Conservation (phyloP, 768 basidiomycete genomes). For the Jaapia argillacea region DNA sequence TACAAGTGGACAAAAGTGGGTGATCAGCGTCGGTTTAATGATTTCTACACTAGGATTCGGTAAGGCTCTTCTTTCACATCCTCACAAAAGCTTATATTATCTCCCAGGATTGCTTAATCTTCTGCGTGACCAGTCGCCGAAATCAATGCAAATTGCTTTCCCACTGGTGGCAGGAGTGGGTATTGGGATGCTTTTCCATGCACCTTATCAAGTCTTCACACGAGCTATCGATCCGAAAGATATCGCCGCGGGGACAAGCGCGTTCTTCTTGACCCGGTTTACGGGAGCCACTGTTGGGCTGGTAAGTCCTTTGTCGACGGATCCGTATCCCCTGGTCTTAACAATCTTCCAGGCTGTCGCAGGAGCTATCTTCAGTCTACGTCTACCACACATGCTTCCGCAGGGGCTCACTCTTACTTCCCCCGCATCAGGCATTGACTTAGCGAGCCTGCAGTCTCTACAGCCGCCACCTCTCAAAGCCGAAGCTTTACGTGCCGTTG, state of each 20-base stretch:
- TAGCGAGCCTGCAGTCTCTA: conserved; percentile 37
- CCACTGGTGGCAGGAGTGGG: conserved; percentile 70
- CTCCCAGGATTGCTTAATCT: conserved; percentile 54
- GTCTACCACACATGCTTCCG: conserved; percentile 39
- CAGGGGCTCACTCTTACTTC: conserved; percentile 29
- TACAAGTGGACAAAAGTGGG: conserved; percentile 55
- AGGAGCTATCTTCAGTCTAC: conserved; percentile 61
- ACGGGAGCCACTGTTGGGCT: conserved; percentile 78
- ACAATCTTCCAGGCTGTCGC: conserved; percentile 77
- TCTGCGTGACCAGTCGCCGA: conserved; percentile 42
- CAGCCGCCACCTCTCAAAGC: conserved; percentile 33
- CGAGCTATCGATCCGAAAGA: conserved; percentile 54
- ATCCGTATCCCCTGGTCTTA: too few species aligned
- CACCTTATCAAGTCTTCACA: conserved; percentile 75
- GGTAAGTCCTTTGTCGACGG: conserved; percentile 47
- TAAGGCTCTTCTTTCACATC: too few species aligned
- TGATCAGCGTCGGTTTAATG: conserved; percentile 52
- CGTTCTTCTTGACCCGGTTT: conserved; percentile 82
- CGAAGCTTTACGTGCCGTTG: conserved; percentile 40
- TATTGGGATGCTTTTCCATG: conserved; percentile 77
- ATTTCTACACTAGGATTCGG: conserved; percentile 69
- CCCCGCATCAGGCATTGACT: conserved; percentile 41
- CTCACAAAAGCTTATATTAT: too few species aligned
- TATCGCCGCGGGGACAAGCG: conserved; percentile 71
- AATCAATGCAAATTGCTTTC: conserved; percentile 37